Base-by-base conservation (phyloP, 176 grass and related monocot species). In the Melocanna baccifera region DNA sequence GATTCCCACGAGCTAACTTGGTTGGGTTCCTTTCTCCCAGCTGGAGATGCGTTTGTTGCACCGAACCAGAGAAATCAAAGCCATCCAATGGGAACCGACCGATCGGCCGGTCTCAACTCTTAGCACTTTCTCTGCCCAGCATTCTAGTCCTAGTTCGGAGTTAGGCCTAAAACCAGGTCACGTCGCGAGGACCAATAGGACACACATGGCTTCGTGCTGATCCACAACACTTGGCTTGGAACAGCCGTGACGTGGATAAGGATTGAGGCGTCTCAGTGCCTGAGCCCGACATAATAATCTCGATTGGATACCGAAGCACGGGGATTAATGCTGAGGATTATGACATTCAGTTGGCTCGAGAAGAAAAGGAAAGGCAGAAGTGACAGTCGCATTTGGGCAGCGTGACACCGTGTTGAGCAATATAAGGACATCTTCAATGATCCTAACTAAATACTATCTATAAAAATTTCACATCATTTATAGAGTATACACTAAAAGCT, bases 371-470 rank as follows among this genome's bases (percentile, higher is more conserved):
- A 69, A 23, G 12, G 73, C 47, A 0, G 3, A 20, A 16, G 22
- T 25, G 84, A n/a, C 42, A 32, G 9, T 0, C 4, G 83, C 73
- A 34, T 65, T 12, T 32, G 63, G 53, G 30, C 41, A 36, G 48
- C 41, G 18, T 16, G 81, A 73, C 67, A 45, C 65, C 41, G 78
- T 78, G 88, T 9, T 2, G 71, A 7, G 87, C 83, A 12, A 45
- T n/a, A n/a, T n/a, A n/a, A n/a, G n/a, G n/a, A n/a, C n/a, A n/a
- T n/a, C n/a, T n/a, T n/a, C n/a, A n/a, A n/a, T n/a, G n/a, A n/a
- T n/a, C n/a, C n/a, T n/a, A n/a, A n/a, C n/a, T n/a, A n/a, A n/a
- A n/a, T n/a, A n/a, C n/a, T n/a, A n/a, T n/a, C n/a, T n/a, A n/a
- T n/a, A n/a, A n/a, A n/a, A n/a, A n/a, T n/a, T n/a, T n/a, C n/a